Conservation (phyloP, 2,329 filamentous ascomycete species). For the Cladophialophora exuberans region DNA sequence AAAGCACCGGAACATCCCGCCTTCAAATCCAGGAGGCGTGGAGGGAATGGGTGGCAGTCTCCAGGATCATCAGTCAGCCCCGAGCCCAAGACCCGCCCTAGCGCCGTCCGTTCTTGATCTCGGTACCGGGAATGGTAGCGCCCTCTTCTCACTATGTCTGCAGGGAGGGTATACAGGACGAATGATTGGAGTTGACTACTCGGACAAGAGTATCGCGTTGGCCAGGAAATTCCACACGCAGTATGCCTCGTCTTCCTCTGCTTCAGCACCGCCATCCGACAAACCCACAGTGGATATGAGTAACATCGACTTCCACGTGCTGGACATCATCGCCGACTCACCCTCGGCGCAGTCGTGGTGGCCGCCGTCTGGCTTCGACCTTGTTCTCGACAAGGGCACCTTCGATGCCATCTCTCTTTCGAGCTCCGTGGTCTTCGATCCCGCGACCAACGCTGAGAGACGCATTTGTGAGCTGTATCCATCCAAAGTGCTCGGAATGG, state of each 20-base stretch:
- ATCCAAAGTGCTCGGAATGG: conserved; percentile 66
- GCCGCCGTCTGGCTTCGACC: conserved; percentile 69
- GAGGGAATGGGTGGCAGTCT: too few relatives aligned
- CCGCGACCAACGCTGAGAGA: conserved; percentile 35
- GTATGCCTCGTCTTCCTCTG: conserved; percentile 25
- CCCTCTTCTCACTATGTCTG: conserved; percentile 79
- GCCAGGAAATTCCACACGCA: conserved; percentile 64
- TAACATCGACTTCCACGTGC: conserved; percentile 56
- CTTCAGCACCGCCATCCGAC: conserved; percentile 32
- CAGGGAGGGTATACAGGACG: conserved; percentile 65
- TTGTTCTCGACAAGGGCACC: conserved; percentile 96
- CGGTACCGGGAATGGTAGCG: conserved; percentile 90
- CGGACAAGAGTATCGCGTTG: conserved; percentile 70
- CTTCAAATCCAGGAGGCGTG: too few relatives aligned
- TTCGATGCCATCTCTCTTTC: conserved; percentile 90
- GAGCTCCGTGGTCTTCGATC: conserved; percentile 36
- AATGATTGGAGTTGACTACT: conserved; percentile 90
- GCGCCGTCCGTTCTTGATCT: conserved; percentile 66
- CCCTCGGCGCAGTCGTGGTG: conserved; percentile 41
- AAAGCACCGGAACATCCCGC: too few relatives aligned
- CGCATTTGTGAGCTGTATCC: conserved; percentile 77
- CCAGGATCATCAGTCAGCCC: too few relatives aligned
- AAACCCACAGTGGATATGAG: conserved; percentile 48
- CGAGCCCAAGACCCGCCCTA: too few relatives aligned
- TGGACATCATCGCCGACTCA: conserved; percentile 39